phyloP scores from a whole-genome alignment of 2,329 filamentous ascomycete genomes.

The Curvularia hawaiiensis region DNA sequence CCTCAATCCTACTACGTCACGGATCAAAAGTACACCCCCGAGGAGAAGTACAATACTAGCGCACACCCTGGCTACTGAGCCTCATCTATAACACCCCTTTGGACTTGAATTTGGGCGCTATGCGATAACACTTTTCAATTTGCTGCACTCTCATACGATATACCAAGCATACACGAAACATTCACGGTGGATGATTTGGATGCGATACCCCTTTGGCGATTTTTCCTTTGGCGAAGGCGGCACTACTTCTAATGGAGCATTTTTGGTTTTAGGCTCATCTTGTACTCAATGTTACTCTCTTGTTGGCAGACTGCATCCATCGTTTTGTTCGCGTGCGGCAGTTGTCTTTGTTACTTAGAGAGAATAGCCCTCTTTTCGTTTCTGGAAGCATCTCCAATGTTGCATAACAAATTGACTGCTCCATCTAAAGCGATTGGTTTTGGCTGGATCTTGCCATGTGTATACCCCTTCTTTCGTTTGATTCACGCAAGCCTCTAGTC shows the following conservation, averaged over 20 bases:
- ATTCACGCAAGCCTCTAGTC: not conserved
- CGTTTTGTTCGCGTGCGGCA: not conserved
- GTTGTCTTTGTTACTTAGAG: not conserved
- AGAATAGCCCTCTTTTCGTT: not conserved
- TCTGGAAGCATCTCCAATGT: not conserved
- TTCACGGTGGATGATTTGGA: slow-evolving; percentile 23
- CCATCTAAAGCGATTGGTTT: not conserved
- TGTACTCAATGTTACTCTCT: not conserved
- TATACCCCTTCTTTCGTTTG: not conserved
- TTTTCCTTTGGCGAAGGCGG: slow-evolving; percentile 19
- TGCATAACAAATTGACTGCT: not conserved
- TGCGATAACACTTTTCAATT: not conserved
- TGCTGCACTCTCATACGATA: slow-evolving; percentile 7
- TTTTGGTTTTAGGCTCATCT: not conserved
- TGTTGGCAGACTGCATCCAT: not conserved
- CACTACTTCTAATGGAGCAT: slow-evolving; percentile 7
- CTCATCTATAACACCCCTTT: not conserved
- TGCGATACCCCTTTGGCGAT: slow-evolving; percentile 25
- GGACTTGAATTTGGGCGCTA: not conserved
- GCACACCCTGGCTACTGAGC: slow-evolving; percentile 18
- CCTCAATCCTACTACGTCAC: slow-evolving; percentile 38
- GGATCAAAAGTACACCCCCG: slow-evolving; percentile 35
- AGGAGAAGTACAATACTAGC: slow-evolving; percentile 18
- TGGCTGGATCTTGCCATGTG: not conserved
- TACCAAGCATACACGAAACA: slow-evolving; percentile 18